Percentiles rank a stretch among this genome's conserved stretches.
These are phyloP conservation scores for Colletotrichum somersetense DNA, from an alignment of 2,329 filamentous ascomycete genomes.

Conservation along the genomic window DNA sequence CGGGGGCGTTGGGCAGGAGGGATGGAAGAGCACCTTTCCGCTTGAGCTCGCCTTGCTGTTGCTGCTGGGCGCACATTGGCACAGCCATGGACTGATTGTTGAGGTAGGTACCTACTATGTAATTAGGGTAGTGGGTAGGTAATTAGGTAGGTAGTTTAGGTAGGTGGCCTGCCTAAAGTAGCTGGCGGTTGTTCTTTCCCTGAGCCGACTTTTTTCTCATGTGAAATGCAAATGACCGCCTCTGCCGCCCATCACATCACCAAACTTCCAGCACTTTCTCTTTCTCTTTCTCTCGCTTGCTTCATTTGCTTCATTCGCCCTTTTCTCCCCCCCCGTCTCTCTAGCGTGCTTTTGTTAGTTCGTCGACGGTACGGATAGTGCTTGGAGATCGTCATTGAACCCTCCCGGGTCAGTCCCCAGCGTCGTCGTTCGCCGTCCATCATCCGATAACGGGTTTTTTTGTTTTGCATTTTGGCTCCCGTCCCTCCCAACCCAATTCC, in stretches of 20 bases:
- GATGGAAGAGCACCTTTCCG: background rate
- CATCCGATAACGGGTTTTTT: constrained; percentile 22
- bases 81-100: background rate
- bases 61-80: constrained; percentile 12
- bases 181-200: background rate
- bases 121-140: no score
- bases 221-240: constrained; percentile 16
- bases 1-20: background rate
- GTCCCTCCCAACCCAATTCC: constrained; percentile 27
- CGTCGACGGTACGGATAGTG: constrained; percentile 2
- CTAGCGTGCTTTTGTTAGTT: background rate
- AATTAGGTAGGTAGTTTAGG: no score
- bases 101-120: no score
- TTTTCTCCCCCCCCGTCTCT: background rate
- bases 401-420: constrained; percentile 4
- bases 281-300: no score
- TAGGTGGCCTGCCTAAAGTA: no score
- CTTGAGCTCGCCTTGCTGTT: background rate
- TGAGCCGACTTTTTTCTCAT: constrained; percentile 5
- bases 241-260: constrained; percentile 6
- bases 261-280: background rate
- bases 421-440: constrained; percentile 11
- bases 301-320: background rate
- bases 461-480: constrained; percentile 20
- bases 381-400: constrained; percentile 31